Base-by-base conservation (phyloP, 164 flowering plant genomes). In the Pachysandra terminalis region DNA sequence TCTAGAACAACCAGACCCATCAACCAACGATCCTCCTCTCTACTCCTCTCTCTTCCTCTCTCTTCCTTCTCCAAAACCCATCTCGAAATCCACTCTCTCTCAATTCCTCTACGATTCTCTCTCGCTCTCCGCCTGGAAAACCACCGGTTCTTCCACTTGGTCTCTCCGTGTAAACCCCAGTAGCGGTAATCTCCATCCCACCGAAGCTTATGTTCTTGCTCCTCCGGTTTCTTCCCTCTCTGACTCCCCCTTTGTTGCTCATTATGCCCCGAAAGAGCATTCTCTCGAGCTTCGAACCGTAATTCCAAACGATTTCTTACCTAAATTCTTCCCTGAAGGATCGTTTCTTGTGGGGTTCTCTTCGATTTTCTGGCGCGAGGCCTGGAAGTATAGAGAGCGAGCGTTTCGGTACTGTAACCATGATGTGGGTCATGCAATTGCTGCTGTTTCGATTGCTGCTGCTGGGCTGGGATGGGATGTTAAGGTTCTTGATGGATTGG, bases 341-440 rank as follows among this genome's bases (percentile, higher is more conserved):
- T 82, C 84, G 0, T 88, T 94, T 69, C 79, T 94, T 16, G 65
- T 94, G 54, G 97, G 98, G 58, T 28, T 94, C 53, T 80, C 92
- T 1, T 94, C 98, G 0, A 81, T 94, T 65, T 91, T 91, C 70
- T 94, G 97, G 98, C 83, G 98, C 28, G 96, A 94, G 70, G 91
- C 96, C 5, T 94, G 98, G 97, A 94, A 94, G 79, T 94, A 94
- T 56, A 95, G 97, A 7, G 96, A 94, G 68, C 81, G 97, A 26
- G 94, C 90, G 16, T 88, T 88, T 71, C 78, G 97, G 77, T 91
- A 90, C 72, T 91, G 95, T 76, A 93, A 91, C 74, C 98, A 93
- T 63, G 97, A 93, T 41, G 90, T 88, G 56, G 96, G 98, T 24
- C 98, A 93, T 61, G 98, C 97, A 0, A 81, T 91, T 63, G 96